These are phyloP conservation scores for Claviceps sorghi DNA, from an alignment of 2,329 filamentous ascomycete species.

Conservation along the genomic window DNA sequence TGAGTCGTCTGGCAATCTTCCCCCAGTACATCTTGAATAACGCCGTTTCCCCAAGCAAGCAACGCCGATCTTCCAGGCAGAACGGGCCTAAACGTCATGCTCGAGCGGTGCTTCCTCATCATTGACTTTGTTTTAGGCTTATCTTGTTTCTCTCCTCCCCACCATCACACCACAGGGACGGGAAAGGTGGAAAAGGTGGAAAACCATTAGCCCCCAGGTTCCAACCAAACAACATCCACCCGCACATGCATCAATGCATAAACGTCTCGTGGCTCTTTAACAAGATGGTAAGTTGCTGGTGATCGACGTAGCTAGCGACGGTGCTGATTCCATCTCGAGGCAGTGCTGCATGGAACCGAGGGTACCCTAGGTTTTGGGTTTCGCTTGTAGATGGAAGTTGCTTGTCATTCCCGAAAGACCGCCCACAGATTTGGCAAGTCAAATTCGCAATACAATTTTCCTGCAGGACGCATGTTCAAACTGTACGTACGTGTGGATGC, in stretches of 20 bases:
- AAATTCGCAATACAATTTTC: neutral
- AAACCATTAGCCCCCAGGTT: neutral
- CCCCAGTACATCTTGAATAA: neutral
- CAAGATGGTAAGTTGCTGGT: neutral
- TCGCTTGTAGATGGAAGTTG: neutral
- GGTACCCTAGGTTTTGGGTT: neutral
- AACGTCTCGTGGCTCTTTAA: neutral
- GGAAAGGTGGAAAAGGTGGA: neutral
- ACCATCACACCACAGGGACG: neutral
- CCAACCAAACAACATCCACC: neutral
- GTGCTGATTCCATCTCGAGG: neutral
- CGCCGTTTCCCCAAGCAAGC: neutral
- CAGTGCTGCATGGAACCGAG: neutral
- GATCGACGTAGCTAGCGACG: neutral
- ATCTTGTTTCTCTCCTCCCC: neutral
- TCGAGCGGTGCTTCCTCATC: neutral
- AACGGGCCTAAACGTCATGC: neutral
- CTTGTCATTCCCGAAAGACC: neutral
- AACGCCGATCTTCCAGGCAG: neutral
- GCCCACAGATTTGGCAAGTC: neutral
- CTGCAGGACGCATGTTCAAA: too few species aligned
- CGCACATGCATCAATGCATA: neutral
- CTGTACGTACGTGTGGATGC: neutral
- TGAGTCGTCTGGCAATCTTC: neutral
- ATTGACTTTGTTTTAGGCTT: neutral